Base-by-base conservation (phyloP, 768 basidiomycete genomes). In the Lyophyllum atratum region DNA sequence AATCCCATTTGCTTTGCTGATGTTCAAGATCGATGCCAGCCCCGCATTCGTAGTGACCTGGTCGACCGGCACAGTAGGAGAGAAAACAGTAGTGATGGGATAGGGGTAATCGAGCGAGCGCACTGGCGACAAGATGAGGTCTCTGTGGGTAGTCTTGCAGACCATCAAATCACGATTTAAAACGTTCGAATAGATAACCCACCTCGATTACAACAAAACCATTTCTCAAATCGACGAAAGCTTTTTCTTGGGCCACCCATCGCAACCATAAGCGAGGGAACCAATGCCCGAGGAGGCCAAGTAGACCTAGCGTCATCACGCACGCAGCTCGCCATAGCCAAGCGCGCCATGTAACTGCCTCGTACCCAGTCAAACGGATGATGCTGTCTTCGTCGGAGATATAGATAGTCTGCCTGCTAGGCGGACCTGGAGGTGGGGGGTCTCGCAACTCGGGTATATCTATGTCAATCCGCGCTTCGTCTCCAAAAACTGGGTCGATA, bases 201-300 rank as follows among this genome's bases (percentile, higher is more conserved):
- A 97, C 95, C 85, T 99, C 95, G 34, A 96, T 86, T 17, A 95
- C 90, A 39, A 97, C 80, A 63, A 93, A 89, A 4, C 91, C 92
- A 61, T 84, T 73, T 33, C 73, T 70, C 9, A 85, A 77, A 54
- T 91, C 75, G 47, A 85, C 84, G 65, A 98, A 99, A 21, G 90
- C 89, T 52, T 84, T 92, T 70, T 95, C 92, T 44, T 75, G 80
- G 1, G 93, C 85, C 21, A 92, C 90, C 83, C 89, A 95, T 26
- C 84, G 84, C 49, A 98, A 82, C 97, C 97, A 98, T 25, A 95
- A 61, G 5, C 81, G 83, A 54, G 97, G 97, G 61, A 97, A 86
- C 97, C 97, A 99, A 65, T 94, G 87, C 3, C 95, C 95, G 9
- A 95, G 71, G 17, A 99, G 79, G 11, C 82, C 87, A 21, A 98